A percentile compares a stretch with the other conserved stretches of the same genome.
Evolutionary conservation across 225 moss, liverwort and hornwort species (phyloP).

Genomic region (Sphagnum contortum): DNA sequence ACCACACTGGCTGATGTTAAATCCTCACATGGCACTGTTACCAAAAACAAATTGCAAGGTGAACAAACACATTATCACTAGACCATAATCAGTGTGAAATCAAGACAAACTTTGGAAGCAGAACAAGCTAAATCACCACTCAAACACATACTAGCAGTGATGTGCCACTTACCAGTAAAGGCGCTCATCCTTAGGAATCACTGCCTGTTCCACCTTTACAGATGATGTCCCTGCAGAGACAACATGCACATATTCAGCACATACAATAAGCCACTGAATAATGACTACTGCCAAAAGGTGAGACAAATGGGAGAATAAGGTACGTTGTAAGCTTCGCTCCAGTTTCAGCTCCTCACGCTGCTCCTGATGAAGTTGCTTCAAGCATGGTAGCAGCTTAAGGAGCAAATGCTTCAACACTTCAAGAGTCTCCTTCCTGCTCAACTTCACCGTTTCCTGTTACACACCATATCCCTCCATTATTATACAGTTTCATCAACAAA

Average conservation of each 20-base stretch:
- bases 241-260: neutral
- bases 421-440: slow-evolving; percentile 24
- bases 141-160: too few relatives aligned
- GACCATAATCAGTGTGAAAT: too few relatives aligned
- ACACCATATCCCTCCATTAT: slow-evolving; percentile 11
- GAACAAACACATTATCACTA: too few relatives aligned
- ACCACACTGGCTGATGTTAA: too few relatives aligned
- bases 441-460: slow-evolving; percentile 40
- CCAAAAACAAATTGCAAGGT: too few relatives aligned
- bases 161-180: slow-evolving; percentile 31
- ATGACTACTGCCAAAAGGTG: neutral
- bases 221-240: slow-evolving; percentile 24
- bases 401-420: slow-evolving; percentile 35
- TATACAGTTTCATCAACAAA: neutral
- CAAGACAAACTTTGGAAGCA: too few relatives aligned
- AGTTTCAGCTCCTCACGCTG: slow-evolving; percentile 37
- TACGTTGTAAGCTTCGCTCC: slow-evolving; percentile 40
- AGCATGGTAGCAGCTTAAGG: slow-evolving; percentile 32
- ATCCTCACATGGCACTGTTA: too few relatives aligned
- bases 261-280: neutral
- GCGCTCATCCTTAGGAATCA: slow-evolving; percentile 37
- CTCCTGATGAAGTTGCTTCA: slow-evolving; percentile 48
- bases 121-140: too few relatives aligned
- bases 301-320: neutral
- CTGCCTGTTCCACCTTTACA: slow-evolving; percentile 18